Base-by-base conservation (phyloP, 2,329 filamentous ascomycete species). In the Graphilbum sp. region DNA sequence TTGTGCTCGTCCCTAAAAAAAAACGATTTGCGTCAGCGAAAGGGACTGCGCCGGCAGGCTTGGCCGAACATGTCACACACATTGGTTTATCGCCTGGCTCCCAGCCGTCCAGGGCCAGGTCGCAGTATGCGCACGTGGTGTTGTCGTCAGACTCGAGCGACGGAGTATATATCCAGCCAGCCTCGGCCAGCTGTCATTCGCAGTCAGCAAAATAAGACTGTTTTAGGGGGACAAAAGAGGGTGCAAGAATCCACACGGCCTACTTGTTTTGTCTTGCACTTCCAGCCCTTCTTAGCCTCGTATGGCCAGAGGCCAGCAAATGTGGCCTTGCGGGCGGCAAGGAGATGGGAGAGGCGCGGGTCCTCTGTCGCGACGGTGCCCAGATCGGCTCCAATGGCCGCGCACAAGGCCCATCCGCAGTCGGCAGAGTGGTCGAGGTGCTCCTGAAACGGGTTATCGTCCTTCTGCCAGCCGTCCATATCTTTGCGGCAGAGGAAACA, bases 151-250 rank as follows among this genome's bases (percentile, higher is more conserved):
- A 84, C 32, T 88, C 85, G 32, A 72, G 61, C 6, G 75, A 83
- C 0, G 90, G 87, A 19, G 86, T 92, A 58, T 87, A 95, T 53
- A 81, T 86, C 87, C 88, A 98, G 11, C 90, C 90, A 21, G 85
- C 83, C 46, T 88, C 83, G 25, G 84, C 84, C 62, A 96, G 77
- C 76, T 90, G 49, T n/a, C n/a, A n/a, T n/a, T n/a, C n/a, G n/a
- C n/a, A n/a, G n/a, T n/a, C n/a, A n/a, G n/a, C n/a, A n/a, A n/a
- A n/a, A n/a, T n/a, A n/a, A n/a, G n/a, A n/a, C n/a, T n/a, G n/a
- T n/a, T n/a, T n/a, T n/a, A n/a, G n/a, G n/a, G n/a, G n/a, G n/a
- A n/a, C n/a, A n/a, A n/a, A n/a, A n/a, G n/a, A n/a, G n/a, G n/a
- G n/a, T n/a, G n/a, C n/a, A n/a, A n/a, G n/a, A n/a, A n/a, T n/a